Evolutionary conservation across 2,329 filamentous ascomycete species (phyloP).

Genomic region (Drechmeria coniospora): DNA sequence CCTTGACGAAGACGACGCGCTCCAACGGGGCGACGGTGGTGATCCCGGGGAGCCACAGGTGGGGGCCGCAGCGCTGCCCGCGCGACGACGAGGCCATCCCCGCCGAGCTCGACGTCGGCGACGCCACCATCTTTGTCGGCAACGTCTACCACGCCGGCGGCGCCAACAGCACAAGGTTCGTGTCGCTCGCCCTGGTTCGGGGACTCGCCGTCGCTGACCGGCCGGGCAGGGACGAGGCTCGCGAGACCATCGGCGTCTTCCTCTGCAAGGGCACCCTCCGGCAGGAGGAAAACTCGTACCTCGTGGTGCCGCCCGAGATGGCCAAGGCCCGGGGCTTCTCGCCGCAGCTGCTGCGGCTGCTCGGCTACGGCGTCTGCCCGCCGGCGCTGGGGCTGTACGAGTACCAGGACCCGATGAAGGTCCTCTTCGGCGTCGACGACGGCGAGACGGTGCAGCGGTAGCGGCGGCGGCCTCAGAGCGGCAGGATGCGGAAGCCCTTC

Average conservation of each 20-base stretch:
- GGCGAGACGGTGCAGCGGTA: conserved; percentile 14
- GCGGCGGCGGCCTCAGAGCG: conserved; percentile 5
- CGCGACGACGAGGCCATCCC: conserved; percentile 20
- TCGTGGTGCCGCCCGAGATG: conserved; percentile 13
- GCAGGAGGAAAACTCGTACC: conserved; percentile 19
- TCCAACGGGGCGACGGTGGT: conserved; percentile 26
- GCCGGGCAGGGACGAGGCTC: conserved; percentile 10
- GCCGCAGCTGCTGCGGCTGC: conserved; percentile 15
- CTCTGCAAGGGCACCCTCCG: conserved; percentile 18
- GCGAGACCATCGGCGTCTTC: conserved; percentile 18
- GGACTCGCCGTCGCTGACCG: conserved; percentile 1
- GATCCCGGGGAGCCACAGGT: conserved; percentile 24
- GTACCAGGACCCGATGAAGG: conserved; percentile 21
- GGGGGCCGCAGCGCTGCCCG: conserved; percentile 21
- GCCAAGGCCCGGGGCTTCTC: conserved; percentile 15
- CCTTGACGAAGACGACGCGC: conserved; percentile 22
- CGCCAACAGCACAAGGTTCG: conserved; percentile 16
- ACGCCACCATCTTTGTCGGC: conserved; percentile 23
- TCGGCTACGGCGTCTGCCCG: conserved; percentile 17
- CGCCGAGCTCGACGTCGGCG: conserved; percentile 23
- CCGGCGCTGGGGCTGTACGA: conserved; percentile 19
- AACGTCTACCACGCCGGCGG: conserved; percentile 25
- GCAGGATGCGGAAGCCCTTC: conserved; percentile 9
- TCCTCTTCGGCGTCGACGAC: conserved; percentile 19
- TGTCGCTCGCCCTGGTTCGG: background rate